Base-by-base conservation (phyloP, 257 asterid species). In the Ballota nigra region DNA sequence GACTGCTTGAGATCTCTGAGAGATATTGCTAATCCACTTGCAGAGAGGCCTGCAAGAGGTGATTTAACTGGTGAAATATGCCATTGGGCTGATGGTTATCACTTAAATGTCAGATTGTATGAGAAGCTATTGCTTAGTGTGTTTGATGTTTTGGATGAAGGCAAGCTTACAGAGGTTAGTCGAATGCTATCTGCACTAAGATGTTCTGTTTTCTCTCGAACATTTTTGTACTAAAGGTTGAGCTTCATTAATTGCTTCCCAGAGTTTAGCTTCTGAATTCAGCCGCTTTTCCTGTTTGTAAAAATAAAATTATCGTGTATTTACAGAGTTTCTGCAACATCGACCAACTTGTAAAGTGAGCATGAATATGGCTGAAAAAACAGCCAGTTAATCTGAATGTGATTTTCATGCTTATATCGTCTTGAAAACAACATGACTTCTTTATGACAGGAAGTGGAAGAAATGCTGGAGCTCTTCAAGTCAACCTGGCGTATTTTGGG, bases 41-140 rank as follows among this genome's bases (percentile, higher is more conserved):
- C 97, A 47, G 98, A 94, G 86, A 90, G 99, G 76, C 96, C 99
- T 75, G 96, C 96, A 60, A 88, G 98, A 74, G 98, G 99, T 69
- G 99, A 94, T 79, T 84, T 94, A 85, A 94, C 99, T 64, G 99
- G 98, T 82, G 99, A 94, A 92, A 82, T 94, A 73, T 91, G 97
- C 79, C 99, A 94, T 73, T 94, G 97, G 97, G 99, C 98, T 29
- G 99, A 94, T 86, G 99, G 99, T 71, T 94, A 94, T 81, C 97
- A 86, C 82, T 77, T 94, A 69, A 94, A 94, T 73, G 97, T 91
- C 83, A 89, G 84, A 80, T 75, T 94, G 51, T 94, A 94, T 73
- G 99, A 94, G 92, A 89, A 88, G 79, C 86, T 94, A 63, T 88
- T 94, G 70, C 95, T 86, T 76, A 91, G 99, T 71, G 87, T 94